Conservation (phyloP, 306 rosid genomes). For the Trifolium pratense region DNA sequence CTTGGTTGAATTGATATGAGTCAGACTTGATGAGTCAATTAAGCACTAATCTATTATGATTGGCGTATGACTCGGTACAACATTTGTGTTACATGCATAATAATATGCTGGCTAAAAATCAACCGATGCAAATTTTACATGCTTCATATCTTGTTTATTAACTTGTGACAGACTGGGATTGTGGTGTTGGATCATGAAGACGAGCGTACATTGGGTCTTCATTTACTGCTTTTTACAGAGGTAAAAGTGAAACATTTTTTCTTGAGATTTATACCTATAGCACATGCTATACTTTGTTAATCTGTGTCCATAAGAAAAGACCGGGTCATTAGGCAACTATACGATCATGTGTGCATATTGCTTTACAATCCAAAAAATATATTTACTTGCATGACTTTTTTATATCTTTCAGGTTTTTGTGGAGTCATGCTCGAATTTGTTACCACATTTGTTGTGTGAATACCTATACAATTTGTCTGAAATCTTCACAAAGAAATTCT, state of each 20-base stretch:
- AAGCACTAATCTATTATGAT: too few species aligned
- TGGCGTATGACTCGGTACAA: not conserved
- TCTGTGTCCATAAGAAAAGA: not conserved
- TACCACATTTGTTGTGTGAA: slow-evolving; percentile 59
- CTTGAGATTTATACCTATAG: slow-evolving; percentile 28
- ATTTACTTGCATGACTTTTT: slow-evolving; percentile 1
- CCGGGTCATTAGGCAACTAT: not conserved
- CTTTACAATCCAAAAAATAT: too few species aligned
- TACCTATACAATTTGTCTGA: slow-evolving; percentile 69
- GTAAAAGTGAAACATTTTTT: slow-evolving; percentile 42
- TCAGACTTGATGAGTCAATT: too few species aligned
- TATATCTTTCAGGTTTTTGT: slow-evolving; percentile 66
- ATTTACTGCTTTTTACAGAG: slow-evolving; percentile 86
- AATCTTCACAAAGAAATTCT: slow-evolving; percentile 70
- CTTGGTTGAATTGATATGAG: too few species aligned
- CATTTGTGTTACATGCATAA: not conserved
- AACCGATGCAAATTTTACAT: not conserved
- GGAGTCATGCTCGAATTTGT: slow-evolving; percentile 79
- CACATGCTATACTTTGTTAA: not conserved
- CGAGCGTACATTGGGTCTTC: slow-evolving; percentile 81
- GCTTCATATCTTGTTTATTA: slow-evolving; percentile 3
- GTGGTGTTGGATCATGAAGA: slow-evolving; percentile 70
- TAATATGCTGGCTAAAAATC: slow-evolving; percentile 7
- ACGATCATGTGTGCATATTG: too few species aligned
- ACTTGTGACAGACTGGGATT: slow-evolving; percentile 57